A percentile compares a stretch with the other conserved stretches of the same genome.
Conservation (phyloP, 495 filamentous ascomycete genomes). For the Neurospora tetrasperma region DNA sequence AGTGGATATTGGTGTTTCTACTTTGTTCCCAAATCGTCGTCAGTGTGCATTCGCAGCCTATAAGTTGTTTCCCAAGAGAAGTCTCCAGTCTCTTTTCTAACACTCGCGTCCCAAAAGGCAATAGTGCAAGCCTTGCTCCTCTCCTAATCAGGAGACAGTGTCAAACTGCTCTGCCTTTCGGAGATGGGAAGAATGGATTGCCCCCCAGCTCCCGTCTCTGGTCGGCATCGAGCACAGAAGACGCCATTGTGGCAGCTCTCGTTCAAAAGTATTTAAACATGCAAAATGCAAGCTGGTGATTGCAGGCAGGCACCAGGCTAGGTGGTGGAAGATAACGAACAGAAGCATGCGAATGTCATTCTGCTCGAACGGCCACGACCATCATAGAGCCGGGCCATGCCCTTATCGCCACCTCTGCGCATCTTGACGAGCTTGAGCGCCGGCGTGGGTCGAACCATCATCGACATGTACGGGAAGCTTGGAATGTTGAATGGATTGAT, state of each 20-base stretch:
- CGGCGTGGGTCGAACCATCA: neutral
- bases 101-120: neutral
- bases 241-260: neutral
- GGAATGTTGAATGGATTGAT: neutral
- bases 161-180: neutral
- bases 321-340: neutral
- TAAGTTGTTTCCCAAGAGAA: slow-evolving; percentile 11
- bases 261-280: neutral
- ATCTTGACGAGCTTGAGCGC: neutral
- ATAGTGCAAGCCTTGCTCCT: neutral
- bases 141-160: neutral
- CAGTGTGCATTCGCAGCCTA: slow-evolving; percentile 14
- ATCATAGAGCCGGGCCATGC: neutral
- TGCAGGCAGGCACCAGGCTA: neutral
- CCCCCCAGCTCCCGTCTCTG: neutral
- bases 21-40: slow-evolving; percentile 2
- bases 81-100: slow-evolving; percentile 7
- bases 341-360: neutral
- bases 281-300: neutral
- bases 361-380: neutral
- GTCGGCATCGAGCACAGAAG: neutral
- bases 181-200: neutral
- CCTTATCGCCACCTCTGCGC: neutral
- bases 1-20: slow-evolving; percentile 13
- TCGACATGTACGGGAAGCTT: neutral